Conservation (phyloP, 2,329 filamentous ascomycete genomes). For the Bipolaris gigantea region DNA sequence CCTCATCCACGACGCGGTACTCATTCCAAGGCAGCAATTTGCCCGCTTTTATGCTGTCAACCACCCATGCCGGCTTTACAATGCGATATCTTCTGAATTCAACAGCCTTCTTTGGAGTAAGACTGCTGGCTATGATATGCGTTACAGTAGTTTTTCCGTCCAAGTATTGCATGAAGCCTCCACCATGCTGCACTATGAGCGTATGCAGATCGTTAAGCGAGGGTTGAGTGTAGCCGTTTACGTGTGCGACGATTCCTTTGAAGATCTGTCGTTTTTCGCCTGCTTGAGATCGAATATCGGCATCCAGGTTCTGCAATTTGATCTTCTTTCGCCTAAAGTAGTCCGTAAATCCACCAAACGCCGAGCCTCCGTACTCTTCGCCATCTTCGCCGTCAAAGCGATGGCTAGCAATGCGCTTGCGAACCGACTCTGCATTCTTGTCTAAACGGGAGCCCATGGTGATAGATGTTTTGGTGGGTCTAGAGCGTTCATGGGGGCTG, state of each 20-base stretch:
- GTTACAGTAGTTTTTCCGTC: conserved; percentile 94
- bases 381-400: conserved; percentile 79
- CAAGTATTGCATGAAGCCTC: conserved; percentile 90
- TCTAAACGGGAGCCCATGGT: conserved; percentile 65
- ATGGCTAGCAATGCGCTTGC: conserved; percentile 68
- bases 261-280: conserved; percentile 80
- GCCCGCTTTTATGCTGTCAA: conserved; percentile 82
- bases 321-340: conserved; percentile 96
- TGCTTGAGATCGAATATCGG: conserved; percentile 71
- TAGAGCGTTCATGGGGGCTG: conserved; percentile 20
- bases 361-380: conserved; percentile 86
- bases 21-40: conserved; percentile 81
- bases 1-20: conserved; percentile 84
- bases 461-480: conserved; percentile 16
- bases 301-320: conserved; percentile 93
- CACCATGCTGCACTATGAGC: conserved; percentile 89
- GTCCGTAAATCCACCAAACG: conserved; percentile 85
- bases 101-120: conserved; percentile 89
- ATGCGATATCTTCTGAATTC: conserved; percentile 88
- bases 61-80: conserved; percentile 92
- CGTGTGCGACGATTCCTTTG: conserved; percentile 84
- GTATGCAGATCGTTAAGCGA: conserved; percentile 85
- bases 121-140: conserved; percentile 87
- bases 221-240: conserved; percentile 95
- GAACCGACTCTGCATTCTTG: conserved; percentile 60